Base-by-base conservation (phyloP, 2,329 filamentous ascomycete genomes). In the Fusarium bulbicola region DNA sequence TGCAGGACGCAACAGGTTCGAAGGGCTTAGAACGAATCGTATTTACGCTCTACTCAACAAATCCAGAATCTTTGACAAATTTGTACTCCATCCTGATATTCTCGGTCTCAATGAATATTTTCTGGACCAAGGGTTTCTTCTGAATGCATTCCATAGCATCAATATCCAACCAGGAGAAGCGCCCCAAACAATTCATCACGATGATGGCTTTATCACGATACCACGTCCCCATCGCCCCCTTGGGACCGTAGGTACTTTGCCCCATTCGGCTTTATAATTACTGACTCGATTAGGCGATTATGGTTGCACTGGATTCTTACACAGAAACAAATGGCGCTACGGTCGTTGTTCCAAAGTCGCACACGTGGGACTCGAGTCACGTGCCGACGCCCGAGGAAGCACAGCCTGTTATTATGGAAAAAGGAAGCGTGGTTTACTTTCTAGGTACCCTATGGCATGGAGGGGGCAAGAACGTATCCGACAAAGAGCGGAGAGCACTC, bases 251-350 rank as follows among this genome's bases (percentile, higher is more conserved):
- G 11, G 18, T 47, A 21, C 18, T 15, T 46, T 21, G 8, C 6
- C 0, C 3, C 24, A 28, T 46, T 10, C 8, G 18, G 2, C 5
- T 14, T 26, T 4, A 14, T 9, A 20, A 20, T 15, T 4, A 7
- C 24, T 46, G 12, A 46, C 24, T 1, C 8, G 9, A 7, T 3
- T 21, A 46, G 43, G 24, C 18, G 0, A 21, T 46, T 4, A 46
- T 46, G 43, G 24, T 46, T 7, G 43, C 24, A 5, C 13, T 46
- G 10, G 24, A 46, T 28, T 10, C 24, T 46, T 46, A 46, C 3
- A 46, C 43, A 21, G 7, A 28, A 2, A 28, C 24, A 28, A 46
- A 46, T 28, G 43, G 43, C 18, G 43, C 43, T 10, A 46, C 43
- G 16, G 43, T 46, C 18, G 43, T 46, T 21, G 43, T 28, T 46